Base-by-base conservation (phyloP, 1,284 basidiomycete species). In the Lentinus polychrous region DNA sequence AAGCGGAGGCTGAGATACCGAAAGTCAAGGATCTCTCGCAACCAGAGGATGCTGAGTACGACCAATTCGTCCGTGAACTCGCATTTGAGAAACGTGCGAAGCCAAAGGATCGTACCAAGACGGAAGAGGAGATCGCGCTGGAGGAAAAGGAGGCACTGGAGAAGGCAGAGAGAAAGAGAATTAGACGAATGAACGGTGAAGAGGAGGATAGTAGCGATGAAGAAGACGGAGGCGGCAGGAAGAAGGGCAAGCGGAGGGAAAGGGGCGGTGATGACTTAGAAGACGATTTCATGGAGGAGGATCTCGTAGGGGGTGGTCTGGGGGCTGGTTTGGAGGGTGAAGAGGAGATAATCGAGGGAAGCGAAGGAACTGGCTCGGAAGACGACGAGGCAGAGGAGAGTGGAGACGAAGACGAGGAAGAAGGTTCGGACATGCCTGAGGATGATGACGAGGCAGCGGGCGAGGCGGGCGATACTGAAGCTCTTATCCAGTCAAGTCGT, bases 31-130 rank as follows among this genome's bases (percentile, higher is more conserved):
- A 39, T 2, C 36, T 47, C 2, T 41, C 38, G 12, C 36, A 43
- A 7, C 47, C 45, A 34, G 49, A 48, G 4, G 72, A 69, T 63
- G 75, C 71, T 38, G 78, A 86, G 56, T 99, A 99, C 60, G 96
- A 99, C 66, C 84, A 88, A 55, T 86, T 86, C 57, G 94, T 99
- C 2, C 85, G 91, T 34, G 89, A 94, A 56, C 80, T 99, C 27
- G 94, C 88, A 0, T 96, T 94, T 60, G 96, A 99, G 51, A 83
- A 89, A 55, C 81, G 96, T 2, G 91, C 95, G 7, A 91, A 94
- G 60, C 91, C 96, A 1, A 96, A 94, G 62, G 91, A 99, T 63
- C 75, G 96, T 49, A 92, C 93, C 36, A 98, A 97, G 72, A 96
- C 94, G 0, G 95, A 96, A 59, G 94, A 95, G 57, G 96, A 99